Evolutionary conservation across 345 rosid species (phyloP).

Genomic region (Eutrema yunnanense): DNA sequence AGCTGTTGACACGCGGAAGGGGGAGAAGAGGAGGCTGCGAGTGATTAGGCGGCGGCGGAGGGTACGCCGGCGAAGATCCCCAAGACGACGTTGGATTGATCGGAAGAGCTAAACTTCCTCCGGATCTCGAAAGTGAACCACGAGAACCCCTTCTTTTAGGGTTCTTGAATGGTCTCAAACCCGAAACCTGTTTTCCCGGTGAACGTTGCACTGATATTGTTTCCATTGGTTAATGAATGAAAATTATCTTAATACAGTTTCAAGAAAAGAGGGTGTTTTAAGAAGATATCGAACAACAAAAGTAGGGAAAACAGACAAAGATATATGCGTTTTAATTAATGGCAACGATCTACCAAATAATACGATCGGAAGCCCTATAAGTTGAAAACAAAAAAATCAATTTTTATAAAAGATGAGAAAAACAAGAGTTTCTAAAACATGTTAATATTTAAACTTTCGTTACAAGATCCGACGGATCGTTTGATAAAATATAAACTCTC

Average conservation of each 20-base stretch:
- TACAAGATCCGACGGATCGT: slow-evolving; percentile 19
- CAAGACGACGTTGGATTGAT: slow-evolving; percentile 17
- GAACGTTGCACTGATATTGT: slow-evolving; percentile 36
- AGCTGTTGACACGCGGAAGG: slow-evolving; percentile 40
- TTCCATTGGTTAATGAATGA: slow-evolving; percentile 28
- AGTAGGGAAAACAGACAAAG: background rate
- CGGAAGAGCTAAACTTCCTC: slow-evolving; percentile 38
- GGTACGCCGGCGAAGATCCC: slow-evolving; percentile 9
- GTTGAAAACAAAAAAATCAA: background rate
- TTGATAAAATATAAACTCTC: background rate
- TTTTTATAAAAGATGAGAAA: background rate
- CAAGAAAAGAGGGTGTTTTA: background rate
- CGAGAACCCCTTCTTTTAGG: slow-evolving; percentile 33
- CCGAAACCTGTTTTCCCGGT: slow-evolving; percentile 32
- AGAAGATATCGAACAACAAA: background rate
- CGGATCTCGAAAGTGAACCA: slow-evolving; percentile 29
- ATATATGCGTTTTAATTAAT: background rate
- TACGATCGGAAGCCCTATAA: slow-evolving; percentile 28
- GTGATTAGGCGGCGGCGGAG: slow-evolving; percentile 32
- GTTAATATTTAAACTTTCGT: background rate
- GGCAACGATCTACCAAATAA: slow-evolving; percentile 42
- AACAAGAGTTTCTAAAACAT: background rate
- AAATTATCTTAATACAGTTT: background rate
- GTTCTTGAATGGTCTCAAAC: slow-evolving; percentile 38
- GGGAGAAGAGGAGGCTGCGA: slow-evolving; percentile 69